These are phyloP conservation scores for Hortiboletus campestris DNA, from an alignment of 768 basidiomycete genomes.

Conservation along the genomic window DNA sequence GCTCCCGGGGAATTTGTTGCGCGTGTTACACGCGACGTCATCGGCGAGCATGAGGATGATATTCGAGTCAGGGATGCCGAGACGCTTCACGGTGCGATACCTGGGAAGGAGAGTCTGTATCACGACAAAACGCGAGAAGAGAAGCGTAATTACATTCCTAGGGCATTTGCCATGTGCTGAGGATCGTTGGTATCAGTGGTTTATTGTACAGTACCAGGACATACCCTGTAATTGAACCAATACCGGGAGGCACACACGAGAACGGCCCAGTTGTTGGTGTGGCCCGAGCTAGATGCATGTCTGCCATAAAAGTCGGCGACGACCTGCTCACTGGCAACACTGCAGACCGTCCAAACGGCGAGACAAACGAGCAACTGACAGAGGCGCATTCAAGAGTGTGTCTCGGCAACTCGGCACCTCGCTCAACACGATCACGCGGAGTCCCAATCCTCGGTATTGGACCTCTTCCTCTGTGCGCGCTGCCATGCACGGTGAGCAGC, in stretches of 20 bases:
- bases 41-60: constrained; percentile 99
- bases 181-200: not conserved
- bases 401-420: constrained; percentile 29
- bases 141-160: constrained; percentile 77
- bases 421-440: constrained; percentile 10
- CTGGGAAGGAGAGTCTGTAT: constrained; percentile 37
- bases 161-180: constrained; percentile 98
- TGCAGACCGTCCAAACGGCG: constrained; percentile 34
- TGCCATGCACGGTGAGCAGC: constrained; percentile 32
- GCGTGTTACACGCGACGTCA: constrained; percentile 89
- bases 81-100: constrained; percentile 97
- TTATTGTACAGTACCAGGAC: constrained; percentile 24
- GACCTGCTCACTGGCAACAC: constrained; percentile 35
- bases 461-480: constrained; percentile 3
- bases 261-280: constrained; percentile 99
- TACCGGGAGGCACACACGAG: constrained; percentile 91
- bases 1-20: constrained; percentile 88
- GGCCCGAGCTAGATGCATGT: constrained; percentile 40
- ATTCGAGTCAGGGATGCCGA: constrained; percentile 97
- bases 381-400: constrained; percentile 22
- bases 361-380: constrained; percentile 35
- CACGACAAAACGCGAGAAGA: not conserved
- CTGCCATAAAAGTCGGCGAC: constrained; percentile 47
- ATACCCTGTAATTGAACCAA: constrained; percentile 98
- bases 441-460: constrained; percentile 17